A percentile compares a stretch with the other conserved stretches of the same genome.
phyloP scores from a whole-genome alignment of 2,329 filamentous ascomycete genomes.

The Xylogone sp. region DNA sequence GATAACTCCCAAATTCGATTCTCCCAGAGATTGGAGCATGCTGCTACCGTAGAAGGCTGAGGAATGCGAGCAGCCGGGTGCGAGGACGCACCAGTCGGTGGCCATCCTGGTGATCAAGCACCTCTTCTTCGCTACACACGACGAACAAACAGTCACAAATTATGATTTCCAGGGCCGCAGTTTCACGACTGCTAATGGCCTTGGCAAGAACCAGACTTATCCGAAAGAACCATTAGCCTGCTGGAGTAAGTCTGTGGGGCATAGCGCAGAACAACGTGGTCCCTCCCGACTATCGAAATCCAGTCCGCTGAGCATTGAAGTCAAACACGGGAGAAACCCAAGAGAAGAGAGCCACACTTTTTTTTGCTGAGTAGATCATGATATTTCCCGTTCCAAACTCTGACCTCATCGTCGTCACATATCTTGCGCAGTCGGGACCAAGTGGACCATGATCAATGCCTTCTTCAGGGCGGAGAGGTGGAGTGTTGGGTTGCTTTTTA shows the following conservation, averaged over 20 bases:
- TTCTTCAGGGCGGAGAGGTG: background rate
- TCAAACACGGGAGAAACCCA: background rate
- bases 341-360: background rate
- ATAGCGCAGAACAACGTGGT: background rate
- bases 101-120: no score
- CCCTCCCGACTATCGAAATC: background rate
- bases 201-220: no score
- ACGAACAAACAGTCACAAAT: no score
- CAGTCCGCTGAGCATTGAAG: background rate
- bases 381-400: background rate
- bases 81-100: no score
- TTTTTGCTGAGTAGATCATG: background rate
- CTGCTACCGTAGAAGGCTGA: no score
- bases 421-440: background rate
- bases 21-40: background rate
- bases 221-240: no score
- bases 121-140: no score
- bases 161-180: no score
- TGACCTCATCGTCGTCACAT: background rate
- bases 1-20: background rate
- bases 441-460: background rate
- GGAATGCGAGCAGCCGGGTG: no score
- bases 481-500: no score
- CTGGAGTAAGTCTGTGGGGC: background rate
- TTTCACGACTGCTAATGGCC: no score